phyloP scores from a whole-genome alignment of 2,329 filamentous ascomycete species.

The Malbranchea zuffiana region DNA sequence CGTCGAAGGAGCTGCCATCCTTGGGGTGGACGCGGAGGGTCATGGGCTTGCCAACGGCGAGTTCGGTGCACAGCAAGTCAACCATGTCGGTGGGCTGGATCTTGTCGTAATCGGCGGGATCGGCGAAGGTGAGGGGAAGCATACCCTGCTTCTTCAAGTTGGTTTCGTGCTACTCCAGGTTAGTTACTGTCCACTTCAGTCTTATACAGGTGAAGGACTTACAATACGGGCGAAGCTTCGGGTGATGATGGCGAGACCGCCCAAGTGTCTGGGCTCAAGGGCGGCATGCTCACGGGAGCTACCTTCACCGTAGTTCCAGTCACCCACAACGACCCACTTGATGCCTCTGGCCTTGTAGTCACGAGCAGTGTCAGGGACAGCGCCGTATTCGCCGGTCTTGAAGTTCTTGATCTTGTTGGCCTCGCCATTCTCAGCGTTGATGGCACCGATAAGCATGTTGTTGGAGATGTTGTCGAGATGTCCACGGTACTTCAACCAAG shows the following conservation, averaged over 20 bases:
- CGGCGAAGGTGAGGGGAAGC: conserved; percentile 90
- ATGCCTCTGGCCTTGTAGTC: conserved; percentile 98
- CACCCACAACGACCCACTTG: conserved; percentile 93
- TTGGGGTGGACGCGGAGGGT: conserved; percentile 87
- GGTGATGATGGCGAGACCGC: conserved; percentile 92
- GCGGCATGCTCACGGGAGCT: conserved; percentile 96
- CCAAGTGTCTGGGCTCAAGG: conserved; percentile 92
- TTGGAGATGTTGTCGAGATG: conserved; percentile 99
- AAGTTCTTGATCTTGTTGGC: conserved; percentile 96
- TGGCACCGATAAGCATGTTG: conserved; percentile 98
- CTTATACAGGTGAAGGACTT: conserved; percentile 23
- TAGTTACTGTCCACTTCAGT: conserved; percentile 11
- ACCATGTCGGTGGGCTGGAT: conserved; percentile 87
- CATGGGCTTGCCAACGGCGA: conserved; percentile 85
- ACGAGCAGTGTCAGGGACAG: conserved; percentile 86
- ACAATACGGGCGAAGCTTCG: conserved; percentile 90
- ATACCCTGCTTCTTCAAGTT: conserved; percentile 99
- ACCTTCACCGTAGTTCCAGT: conserved; percentile 99
- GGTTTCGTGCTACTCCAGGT: conserved; percentile 67
- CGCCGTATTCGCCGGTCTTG: conserved; percentile 70
- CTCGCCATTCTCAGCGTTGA: conserved; percentile 90
- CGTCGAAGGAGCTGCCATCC: conserved; percentile 67
- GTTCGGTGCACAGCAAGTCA: conserved; percentile 76
- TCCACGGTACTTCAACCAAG: conserved; percentile 97
- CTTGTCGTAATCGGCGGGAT: conserved; percentile 96